Conservation (phyloP, 768 basidiomycete genomes). For the Kwoniella sp. region DNA sequence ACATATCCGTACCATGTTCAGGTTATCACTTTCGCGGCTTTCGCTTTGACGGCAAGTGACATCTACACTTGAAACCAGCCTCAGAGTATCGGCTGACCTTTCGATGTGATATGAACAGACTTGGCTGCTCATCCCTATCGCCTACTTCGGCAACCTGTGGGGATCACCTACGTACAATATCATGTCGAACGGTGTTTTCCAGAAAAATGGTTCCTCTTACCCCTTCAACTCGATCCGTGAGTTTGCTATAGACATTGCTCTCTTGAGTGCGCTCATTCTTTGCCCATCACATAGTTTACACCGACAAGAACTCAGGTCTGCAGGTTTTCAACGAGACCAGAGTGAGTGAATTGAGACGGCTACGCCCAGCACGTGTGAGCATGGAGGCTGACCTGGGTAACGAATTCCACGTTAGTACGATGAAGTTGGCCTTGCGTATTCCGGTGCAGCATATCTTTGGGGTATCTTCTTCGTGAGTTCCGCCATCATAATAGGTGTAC, state of each 20-base stretch:
- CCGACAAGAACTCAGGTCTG: conserved; percentile 10
- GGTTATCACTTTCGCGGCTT: conserved; percentile 2
- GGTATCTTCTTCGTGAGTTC: conserved; percentile 21
- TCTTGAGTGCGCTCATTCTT: neutral
- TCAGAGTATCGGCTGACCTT: too few relatives aligned
- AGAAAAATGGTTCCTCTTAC: conserved; percentile 19
- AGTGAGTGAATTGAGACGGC: neutral
- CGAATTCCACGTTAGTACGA: too few relatives aligned
- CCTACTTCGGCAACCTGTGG: conserved; percentile 21
- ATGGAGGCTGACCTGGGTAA: neutral
- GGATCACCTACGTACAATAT: conserved; percentile 22
- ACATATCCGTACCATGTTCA: conserved; percentile 15
- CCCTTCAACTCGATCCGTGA: conserved; percentile 15
- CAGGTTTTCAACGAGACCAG: conserved; percentile 18
- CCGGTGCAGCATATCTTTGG: conserved; percentile 19
- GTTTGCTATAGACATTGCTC: neutral
- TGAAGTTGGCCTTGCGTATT: conserved; percentile 19
- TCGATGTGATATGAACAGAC: neutral
- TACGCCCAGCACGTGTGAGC: neutral
- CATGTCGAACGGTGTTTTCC: conserved; percentile 23
- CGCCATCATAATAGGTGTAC: neutral
- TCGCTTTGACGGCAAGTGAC: conserved; percentile 11
- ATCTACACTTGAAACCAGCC: neutral
- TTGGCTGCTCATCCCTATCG: conserved; percentile 20
- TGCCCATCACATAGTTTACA: conserved; percentile 18